Base-by-base conservation (phyloP, 2,329 filamentous ascomycete genomes). In the Botryotinia narcissicola region DNA sequence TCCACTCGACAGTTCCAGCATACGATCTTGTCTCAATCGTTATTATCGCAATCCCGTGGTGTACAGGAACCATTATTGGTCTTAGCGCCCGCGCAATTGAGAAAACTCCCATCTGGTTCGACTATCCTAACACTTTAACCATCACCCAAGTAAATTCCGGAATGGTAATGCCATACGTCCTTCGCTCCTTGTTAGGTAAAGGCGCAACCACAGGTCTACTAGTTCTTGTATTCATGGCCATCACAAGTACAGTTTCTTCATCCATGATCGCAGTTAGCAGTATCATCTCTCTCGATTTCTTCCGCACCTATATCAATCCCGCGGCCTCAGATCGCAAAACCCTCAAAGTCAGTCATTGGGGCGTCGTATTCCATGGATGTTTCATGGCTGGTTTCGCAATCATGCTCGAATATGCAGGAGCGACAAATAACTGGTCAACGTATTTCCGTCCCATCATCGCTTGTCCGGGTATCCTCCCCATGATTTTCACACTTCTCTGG, bases 211-310 rank as follows among this genome's bases (percentile, higher is more conserved):
- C 76, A 4, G 76, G 85, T 81, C 3, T 83, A 85, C 66, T 87
- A 25, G 81, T 87, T 0, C 79, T 87, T 12, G 78, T 86, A 1
- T 87, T 87, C 79, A 87, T 87, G 85, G 84, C 85, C 6, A 76
- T 87, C 40, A 87, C 86, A 0, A 85, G 83, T 70, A 86, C 85
- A 0, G 82, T 86, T 0, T 86, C 84, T 0, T 85, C 85, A 0
- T 84, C 83, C 7, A 84, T 86, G 81, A 87, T 87, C 66, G 85
- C 85, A 1, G 85, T 86, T 35, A 85, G 83, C 79, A 85, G 83
- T 73, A 86, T 87, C 61, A 79, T 87, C 12, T 85, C 84, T 8
- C 83, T 85, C 68, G 85, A 87, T 74, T 76, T 86, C n/a, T 87
- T 84, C 78, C 83, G 84, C 67, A 86, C 84, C 6, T 87, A 87